These are phyloP conservation scores for Prototheca wickerhamii DNA, from an alignment of 163 green algal species.

Conservation along the genomic window DNA sequence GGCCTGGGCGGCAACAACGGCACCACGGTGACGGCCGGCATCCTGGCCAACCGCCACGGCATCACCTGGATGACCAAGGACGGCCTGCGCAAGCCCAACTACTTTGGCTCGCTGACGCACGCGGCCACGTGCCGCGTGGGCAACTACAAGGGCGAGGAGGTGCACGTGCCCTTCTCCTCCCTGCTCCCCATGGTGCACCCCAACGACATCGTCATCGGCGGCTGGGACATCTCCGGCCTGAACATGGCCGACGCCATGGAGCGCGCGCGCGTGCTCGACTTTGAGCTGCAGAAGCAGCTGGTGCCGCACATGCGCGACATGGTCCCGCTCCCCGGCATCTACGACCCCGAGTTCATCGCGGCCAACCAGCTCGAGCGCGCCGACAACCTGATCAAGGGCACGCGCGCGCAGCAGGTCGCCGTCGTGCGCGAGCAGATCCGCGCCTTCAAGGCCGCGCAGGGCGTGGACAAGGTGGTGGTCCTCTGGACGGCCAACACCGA, in stretches of 20 bases:
- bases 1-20: slow-evolving; percentile 98
- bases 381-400: slow-evolving; percentile 93
- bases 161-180: slow-evolving; percentile 62
- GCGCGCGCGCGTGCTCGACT: slow-evolving; percentile 87
- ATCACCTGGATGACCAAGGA: slow-evolving; percentile 99
- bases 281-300: slow-evolving; percentile 94
- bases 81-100: slow-evolving; percentile 91
- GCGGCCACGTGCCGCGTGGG: slow-evolving; percentile 88
- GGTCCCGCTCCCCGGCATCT: slow-evolving; percentile 88
- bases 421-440: slow-evolving; percentile 77
- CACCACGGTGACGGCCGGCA: slow-evolving; percentile 83
- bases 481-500: slow-evolving; percentile 99
- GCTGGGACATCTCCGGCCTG: slow-evolving; percentile 93
- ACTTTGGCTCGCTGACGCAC: slow-evolving; percentile 93
- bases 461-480: slow-evolving; percentile 75
- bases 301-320: slow-evolving; percentile 90
- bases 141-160: slow-evolving; percentile 91
- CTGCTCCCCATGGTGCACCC: slow-evolving; percentile 96
- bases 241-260: slow-evolving; percentile 96
- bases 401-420: slow-evolving; percentile 81
- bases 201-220: slow-evolving; percentile 91
- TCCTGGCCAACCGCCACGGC: slow-evolving; percentile 93
- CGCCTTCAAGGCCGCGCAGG: slow-evolving; percentile 74
- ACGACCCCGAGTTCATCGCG: slow-evolving; percentile 93
- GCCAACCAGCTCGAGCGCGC: slow-evolving; percentile 83